Conservation (phyloP, 2,329 filamentous ascomycete species). For the Ophidiomyces ophidiicola region DNA sequence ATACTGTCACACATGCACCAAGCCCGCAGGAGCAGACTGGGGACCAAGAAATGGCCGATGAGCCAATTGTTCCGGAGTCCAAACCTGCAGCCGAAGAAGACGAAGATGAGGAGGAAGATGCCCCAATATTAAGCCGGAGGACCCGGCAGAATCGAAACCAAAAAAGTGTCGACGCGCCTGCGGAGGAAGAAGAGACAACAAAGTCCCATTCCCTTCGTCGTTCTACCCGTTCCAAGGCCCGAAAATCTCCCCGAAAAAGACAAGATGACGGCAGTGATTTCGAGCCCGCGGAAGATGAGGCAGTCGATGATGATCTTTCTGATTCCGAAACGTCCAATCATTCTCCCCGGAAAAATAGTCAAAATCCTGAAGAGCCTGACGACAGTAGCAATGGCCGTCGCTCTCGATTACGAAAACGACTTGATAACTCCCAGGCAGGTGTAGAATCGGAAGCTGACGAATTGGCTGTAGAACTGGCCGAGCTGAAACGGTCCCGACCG, state of each 20-base stretch:
- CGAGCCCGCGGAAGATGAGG: constrained; percentile 43
- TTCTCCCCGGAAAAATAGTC: constrained; percentile 32
- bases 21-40: constrained; percentile 19
- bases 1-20: no score
- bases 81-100: constrained; percentile 33
- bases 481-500: constrained; percentile 29
- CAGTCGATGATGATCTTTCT: constrained; percentile 40
- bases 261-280: constrained; percentile 51
- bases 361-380: constrained; percentile 36
- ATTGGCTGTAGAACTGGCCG: constrained; percentile 47
- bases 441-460: constrained; percentile 43
- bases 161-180: constrained; percentile 12
- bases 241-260: constrained; percentile 34
- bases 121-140: constrained; percentile 37
- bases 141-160: constrained; percentile 18
- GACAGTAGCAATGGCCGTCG: constrained; percentile 39
- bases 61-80: constrained; percentile 32
- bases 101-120: constrained; percentile 43
- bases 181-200: constrained; percentile 22
- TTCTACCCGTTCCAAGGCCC: constrained; percentile 31
- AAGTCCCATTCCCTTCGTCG: constrained; percentile 26
- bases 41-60: constrained; percentile 28
- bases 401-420: constrained; percentile 40
- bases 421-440: constrained; percentile 36
- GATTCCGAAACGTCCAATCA: constrained; percentile 39